Evolutionary conservation across 495 filamentous ascomycete species (phyloP), one percentile per base, ranked within the genome.

Genomic region (Neurospora sp.): DNA sequence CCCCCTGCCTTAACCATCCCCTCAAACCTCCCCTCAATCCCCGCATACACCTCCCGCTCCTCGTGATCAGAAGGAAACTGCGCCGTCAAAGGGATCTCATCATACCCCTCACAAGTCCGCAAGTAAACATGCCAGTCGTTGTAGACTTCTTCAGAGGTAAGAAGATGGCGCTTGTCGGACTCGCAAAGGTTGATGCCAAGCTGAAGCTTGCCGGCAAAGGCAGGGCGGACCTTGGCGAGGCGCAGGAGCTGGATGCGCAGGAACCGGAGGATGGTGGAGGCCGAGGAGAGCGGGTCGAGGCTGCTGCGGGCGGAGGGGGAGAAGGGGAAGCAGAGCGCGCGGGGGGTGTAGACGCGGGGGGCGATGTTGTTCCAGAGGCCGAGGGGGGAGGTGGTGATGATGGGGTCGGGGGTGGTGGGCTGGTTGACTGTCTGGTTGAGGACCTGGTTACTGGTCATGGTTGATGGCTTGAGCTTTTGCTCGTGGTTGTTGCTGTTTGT

Each of bases 271-370:
- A 76, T 73, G 27, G 76, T 77, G 68, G 71, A 73, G 66, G 74
- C 11, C 0, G 22, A 8, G 53, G 27, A 16, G 12, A 18, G 53
- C 0, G 53, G 53, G 5, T 27, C 12, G 3, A 16, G 22, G 5
- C 27, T 27, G 5, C 27, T 31, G 27, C 27, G 72, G 35, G 73
- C 77, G 27, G 39, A 22, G 35, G 70, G 20, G 74, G 79, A 77
- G 71, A 79, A 79, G 40, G 80, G 80, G 20, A 82, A 82, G 70
- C 79, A 81, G 12, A 82, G 78, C n/a, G 76, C 79, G 44, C 77
- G 75, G 68, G 78, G 76, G 69, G 78, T 81, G 74, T 80, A 82
- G 48, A 73, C 75, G 6, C 80, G 79, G 71, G 79, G 78, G 22
- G 78, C 76, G 41, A 74, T 75, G 72, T 82, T 79, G 74, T 82